Base-by-base conservation (phyloP, 2,329 filamentous ascomycete genomes). In the Alternaria infectoria region DNA sequence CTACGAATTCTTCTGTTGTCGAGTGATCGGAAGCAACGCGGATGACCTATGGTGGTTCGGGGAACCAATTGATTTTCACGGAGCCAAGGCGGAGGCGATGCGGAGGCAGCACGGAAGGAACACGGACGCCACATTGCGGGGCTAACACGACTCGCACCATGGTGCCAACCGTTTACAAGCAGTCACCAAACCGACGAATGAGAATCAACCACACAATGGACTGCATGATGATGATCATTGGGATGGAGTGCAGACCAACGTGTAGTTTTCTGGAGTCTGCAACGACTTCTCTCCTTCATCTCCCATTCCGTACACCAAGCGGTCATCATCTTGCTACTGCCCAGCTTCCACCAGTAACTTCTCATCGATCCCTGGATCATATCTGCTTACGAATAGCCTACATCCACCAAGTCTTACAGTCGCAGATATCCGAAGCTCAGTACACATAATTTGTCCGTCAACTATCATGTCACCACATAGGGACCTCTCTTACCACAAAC, bases 381-480 rank as follows among this genome's bases (percentile, higher is more conserved):
- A 51, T 6, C 49, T n/a, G 7, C n/a, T n/a, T 12, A 1, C 7
- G 19, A 4, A 7, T 6, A 19, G 6, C 6, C 19, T 7, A 6
- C 28, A 2, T 11, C 7, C 26, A 19, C 10, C 0, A 12, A 15
- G 5, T 32, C 19, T 15, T 8, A 23, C 17, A 11, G 5, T 11
- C 28, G 12, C 8, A n/a, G 17, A 36, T 6, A 23, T 2, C 4
- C 5, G 1, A n/a, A 32, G 8, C 28, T 23, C 17, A 32, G 19
- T 17, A 8, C 17, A n/a, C 2, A 51, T n/a, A 32, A 26, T 26
- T 32, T n/a, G 6, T 51, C 36, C 19, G 26, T 10, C 11, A 23
- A 17, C 8, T 32, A 67, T 6, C 1, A 77, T 77, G 75, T 70
- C 74, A 47, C 69, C 69, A n/a, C 69, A 73, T 26, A 67, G 65